phyloP scores from a whole-genome alignment of 495 filamentous ascomycete genomes.

The Evernia prunastri region DNA sequence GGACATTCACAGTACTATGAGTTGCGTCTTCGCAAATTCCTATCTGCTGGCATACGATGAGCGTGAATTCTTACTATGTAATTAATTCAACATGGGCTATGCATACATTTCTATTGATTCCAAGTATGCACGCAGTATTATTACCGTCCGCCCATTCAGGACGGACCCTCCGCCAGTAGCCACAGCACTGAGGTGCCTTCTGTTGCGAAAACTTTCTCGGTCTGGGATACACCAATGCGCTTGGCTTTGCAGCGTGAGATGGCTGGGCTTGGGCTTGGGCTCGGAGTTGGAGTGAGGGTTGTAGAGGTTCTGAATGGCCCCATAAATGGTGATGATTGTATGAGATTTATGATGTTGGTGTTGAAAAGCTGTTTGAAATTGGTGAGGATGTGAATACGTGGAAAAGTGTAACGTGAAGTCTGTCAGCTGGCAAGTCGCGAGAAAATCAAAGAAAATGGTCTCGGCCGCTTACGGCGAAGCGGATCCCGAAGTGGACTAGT shows the following conservation, averaged over 20 bases:
- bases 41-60: not conserved
- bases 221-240: conserved; percentile 2
- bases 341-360: not conserved
- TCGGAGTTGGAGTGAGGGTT: not conserved
- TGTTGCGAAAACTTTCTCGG: not conserved
- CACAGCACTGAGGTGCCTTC: conserved; percentile 35
- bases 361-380: not conserved
- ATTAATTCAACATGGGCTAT: not conserved
- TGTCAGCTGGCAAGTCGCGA: conserved; percentile 14
- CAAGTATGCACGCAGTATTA: conserved; percentile 15
- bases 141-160: conserved; percentile 58
- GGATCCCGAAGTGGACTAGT: not conserved
- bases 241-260: conserved; percentile 5
- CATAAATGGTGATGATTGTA: conserved; percentile 24
- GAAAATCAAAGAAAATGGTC: conserved; percentile 6
- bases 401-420: conserved; percentile 1
- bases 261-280: not conserved
- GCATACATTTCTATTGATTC: conserved; percentile 5
- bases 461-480: conserved; percentile 8
- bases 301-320: conserved; percentile 19
- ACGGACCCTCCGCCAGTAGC: conserved; percentile 52
- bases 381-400: conserved; percentile 1
- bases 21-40: not conserved
- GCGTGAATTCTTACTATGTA: not conserved
- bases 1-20: conserved; percentile 1